Base-by-base conservation (phyloP, 78 protist species). In the Dictyostelium intermedium region DNA sequence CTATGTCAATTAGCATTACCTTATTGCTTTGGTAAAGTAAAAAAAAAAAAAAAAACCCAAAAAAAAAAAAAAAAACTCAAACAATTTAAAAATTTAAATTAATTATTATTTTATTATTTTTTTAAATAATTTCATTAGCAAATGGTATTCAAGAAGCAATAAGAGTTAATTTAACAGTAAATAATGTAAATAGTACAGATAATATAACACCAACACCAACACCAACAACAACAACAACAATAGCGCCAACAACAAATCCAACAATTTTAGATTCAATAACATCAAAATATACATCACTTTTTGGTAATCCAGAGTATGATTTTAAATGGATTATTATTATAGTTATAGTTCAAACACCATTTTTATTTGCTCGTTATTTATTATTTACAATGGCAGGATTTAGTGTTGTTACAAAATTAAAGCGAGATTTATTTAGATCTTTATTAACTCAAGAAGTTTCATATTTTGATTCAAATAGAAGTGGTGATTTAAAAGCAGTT, bases 1-100 rank as follows among this genome's bases (percentile, higher is more conserved):
- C 30, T 69, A n/a, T 89, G 93, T 47, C 93, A 89, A 89, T 34
- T 89, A 66, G 45, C 84, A 45, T 35, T 89, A 30, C 93, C 93
- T 3, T 89, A 37, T 47, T 89, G 72, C 70, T 89, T 89, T 80
- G 85, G 82, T 76, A 74, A 25, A n/a, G 35, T 50, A 14, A 50
- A 50, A 50, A 50, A 50, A 1, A 50, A 7, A 50, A 23, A 20
- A 61, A 20, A 61, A 61, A n/a, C n/a, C n/a, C n/a, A n/a, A n/a
- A 53, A 39, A 39, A 39, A 39, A 39, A 39, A 39, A 39, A 39
- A 39, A 53, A 5, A 53, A 7, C 5, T 53, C 63, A 53, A 32
- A n/a, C 32, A 41, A 70, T 32, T 27, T 25, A n/a, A n/a, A n/a
- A n/a, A n/a, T n/a, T n/a, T n/a, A n/a, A n/a, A n/a, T n/a, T n/a